Base-by-base conservation (phyloP, 352 stramenopile species). In the Globisporangium apiculatum region DNA sequence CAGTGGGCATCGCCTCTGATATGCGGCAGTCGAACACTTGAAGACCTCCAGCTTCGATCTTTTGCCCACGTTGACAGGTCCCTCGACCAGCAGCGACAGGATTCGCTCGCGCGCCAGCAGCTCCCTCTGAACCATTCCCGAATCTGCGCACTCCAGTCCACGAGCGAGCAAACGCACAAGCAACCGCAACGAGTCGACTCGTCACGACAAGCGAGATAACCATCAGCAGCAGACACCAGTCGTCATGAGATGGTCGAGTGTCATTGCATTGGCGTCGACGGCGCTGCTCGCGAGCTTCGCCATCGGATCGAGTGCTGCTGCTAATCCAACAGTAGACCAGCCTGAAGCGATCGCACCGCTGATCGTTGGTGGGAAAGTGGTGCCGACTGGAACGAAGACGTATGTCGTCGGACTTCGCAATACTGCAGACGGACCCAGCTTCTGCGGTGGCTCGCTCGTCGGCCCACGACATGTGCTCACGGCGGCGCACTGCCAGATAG, bases 361-460 rank as follows among this genome's bases (percentile, higher is more conserved):
- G 36, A 83, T 88, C 46, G 61, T 88, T 15, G 71, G 78, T 7
- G 72, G 75, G 15, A 71, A 60, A 2, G 69, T 63, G 6, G 71
- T 85, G 2, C 66, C 73, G 9, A 57, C 68, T 5, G 67, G 69
- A 31, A 72, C 48, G 42, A 76, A 76, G 51, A 72, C 63, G 17
- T 87, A 57, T 35, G 57, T 58, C 0, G 57, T 58, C 35, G 70
- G 67, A 2, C 38, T 73, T 7, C 70, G 70, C 18, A 15, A 35
- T 37, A 63, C 54, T 4, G 48, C 51, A 4, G 11, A 45, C 2
- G 64, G 65, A 5, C 7, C 12, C 9, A 62, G 51, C 50, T 67
- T 67, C 46, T 75, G 70, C 40, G 70, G 67, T 35, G 70, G 64
- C 31, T 66, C 61, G 17, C 76, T 89, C 61, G 85, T 87, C 70